These are phyloP conservation scores for Aureobasidium leucospermi DNA, from an alignment of 2,329 filamentous ascomycete species.

Conservation along the genomic window DNA sequence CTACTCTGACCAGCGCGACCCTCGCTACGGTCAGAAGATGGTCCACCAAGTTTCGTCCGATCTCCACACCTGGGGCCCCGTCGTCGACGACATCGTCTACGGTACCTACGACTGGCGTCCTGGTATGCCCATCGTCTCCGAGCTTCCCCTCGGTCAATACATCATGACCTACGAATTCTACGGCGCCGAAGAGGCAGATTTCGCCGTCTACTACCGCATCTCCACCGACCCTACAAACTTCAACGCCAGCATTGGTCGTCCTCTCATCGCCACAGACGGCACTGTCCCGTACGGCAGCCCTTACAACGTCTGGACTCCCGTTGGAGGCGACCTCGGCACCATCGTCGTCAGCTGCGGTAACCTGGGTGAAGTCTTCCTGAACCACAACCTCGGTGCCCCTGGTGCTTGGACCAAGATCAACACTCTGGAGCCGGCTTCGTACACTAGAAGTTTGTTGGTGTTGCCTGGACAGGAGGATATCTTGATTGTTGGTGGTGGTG, in stretches of 20 bases:
- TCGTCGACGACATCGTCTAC: slow-evolving; percentile 57
- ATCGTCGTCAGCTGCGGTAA: slow-evolving; percentile 41
- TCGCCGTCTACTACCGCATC: slow-evolving; percentile 49
- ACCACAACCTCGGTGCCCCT: slow-evolving; percentile 37
- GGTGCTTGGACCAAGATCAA: slow-evolving; percentile 40
- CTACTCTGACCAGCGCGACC: slow-evolving; percentile 65
- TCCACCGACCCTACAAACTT: slow-evolving; percentile 41
- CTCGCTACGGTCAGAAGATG: slow-evolving; percentile 59
- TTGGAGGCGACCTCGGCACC: slow-evolving; percentile 41
- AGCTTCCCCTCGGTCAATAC: slow-evolving; percentile 53
- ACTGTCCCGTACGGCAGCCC: slow-evolving; percentile 40
- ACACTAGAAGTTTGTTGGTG: slow-evolving; percentile 41
- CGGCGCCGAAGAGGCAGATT: slow-evolving; percentile 36
- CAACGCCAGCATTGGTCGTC: slow-evolving; percentile 31
- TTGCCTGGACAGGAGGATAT: slow-evolving; percentile 33
- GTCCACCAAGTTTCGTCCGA: slow-evolving; percentile 57
- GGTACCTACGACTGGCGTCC: slow-evolving; percentile 56
- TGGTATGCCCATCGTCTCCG: slow-evolving; percentile 56
- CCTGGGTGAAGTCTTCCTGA: slow-evolving; percentile 39
- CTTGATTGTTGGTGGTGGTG: slow-evolving; percentile 36
- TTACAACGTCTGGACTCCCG: slow-evolving; percentile 46
- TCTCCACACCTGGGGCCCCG: slow-evolving; percentile 51
- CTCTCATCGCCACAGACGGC: slow-evolving; percentile 40
- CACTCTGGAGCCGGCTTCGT: slow-evolving; percentile 35
- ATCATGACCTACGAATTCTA: slow-evolving; percentile 61